Base-by-base conservation (phyloP, 2,329 filamentous ascomycete species). In the Torrubiella hemipterigena region DNA sequence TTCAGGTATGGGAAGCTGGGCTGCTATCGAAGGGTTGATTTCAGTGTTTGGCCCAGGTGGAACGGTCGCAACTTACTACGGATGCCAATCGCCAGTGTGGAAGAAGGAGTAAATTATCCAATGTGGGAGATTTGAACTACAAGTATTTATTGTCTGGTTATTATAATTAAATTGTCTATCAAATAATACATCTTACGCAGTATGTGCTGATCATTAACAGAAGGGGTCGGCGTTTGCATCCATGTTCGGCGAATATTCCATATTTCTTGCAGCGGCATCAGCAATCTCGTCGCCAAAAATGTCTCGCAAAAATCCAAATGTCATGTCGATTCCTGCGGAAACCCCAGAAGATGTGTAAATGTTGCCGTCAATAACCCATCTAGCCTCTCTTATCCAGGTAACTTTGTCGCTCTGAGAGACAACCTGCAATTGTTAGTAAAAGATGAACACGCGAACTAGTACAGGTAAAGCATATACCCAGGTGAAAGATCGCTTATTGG, bases 301-400 rank as follows among this genome's bases (percentile, higher is more conserved):
- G 7, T 27, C 30, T 8, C 24, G 32, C 17, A 38, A 29, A 23
- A 44, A 58, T 0, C 46, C 52, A 36, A 48, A 56, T 10, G 45
- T 51, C 50, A 55, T 55, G 33, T 58, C 55, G 4, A 58, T 56
- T 5, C 55, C 55, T 1, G 52, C 51, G 30, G 63, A 65, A 6
- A 79, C 64, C 0, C 75, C 74, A 0, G 69, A 72, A 3, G 65
- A 66, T 1, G 67, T 73, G 73, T 73, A 79, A 3, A 77, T 55
- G 33, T 76, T 72, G 3, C 66, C 72, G 45, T 76, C 70, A 0
- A 53, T 54, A 0, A 75, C 67, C 74, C 73, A 79, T 27, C 75
- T 56, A 7, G 74, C 74, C 26, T 59, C 55, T 0, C 55, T 48
- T 12, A 70, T 51, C 75, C 75, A 80, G 0, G 63, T 48, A 1